Conservation (phyloP, 148 eudicot species). For the Mesembryanthemum crystallinum region DNA sequence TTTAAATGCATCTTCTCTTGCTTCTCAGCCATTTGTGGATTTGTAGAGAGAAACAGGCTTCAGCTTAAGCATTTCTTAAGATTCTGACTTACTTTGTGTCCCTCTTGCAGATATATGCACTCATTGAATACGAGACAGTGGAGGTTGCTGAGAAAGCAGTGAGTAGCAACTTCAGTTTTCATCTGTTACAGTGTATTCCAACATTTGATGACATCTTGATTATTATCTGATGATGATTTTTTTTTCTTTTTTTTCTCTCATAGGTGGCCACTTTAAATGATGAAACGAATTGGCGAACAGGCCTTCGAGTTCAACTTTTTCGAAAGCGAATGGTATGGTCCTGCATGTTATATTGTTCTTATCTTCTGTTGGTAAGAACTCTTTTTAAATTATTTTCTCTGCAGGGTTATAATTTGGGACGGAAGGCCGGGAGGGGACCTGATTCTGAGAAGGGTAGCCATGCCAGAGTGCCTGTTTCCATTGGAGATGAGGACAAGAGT, state of each 20-base stretch:
- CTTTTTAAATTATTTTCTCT: not conserved
- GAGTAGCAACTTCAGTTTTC: conserved; percentile 28
- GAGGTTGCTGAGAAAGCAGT: conserved; percentile 98
- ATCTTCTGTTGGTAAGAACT: not conserved
- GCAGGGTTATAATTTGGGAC: conserved; percentile 21
- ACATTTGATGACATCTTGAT: not conserved
- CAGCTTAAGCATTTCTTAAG: not conserved
- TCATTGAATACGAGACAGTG: conserved; percentile 76
- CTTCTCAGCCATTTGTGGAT: not conserved
- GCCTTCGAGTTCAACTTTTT: conserved; percentile 86
- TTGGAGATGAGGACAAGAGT: conserved; percentile 13
- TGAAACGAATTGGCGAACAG: conserved; percentile 91
- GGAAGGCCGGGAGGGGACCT: conserved; percentile 44
- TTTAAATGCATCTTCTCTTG: not conserved
- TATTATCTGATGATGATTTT: not conserved
- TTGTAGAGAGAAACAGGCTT: not conserved
- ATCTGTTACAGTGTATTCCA: not conserved
- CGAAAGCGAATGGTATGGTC: conserved; percentile 47
- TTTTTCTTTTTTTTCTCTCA: conserved; percentile 6
- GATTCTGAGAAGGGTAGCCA: conserved; percentile 57
- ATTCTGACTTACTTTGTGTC: conserved; percentile 3
- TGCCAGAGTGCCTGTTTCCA: conserved; percentile 36
- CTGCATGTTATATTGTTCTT: not conserved
- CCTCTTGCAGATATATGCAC: conserved; percentile 61
- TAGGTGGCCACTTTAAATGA: conserved; percentile 75